These are phyloP conservation scores for Poa pratensis DNA, from an alignment of 176 grass and related monocot species.

Conservation along the genomic window DNA sequence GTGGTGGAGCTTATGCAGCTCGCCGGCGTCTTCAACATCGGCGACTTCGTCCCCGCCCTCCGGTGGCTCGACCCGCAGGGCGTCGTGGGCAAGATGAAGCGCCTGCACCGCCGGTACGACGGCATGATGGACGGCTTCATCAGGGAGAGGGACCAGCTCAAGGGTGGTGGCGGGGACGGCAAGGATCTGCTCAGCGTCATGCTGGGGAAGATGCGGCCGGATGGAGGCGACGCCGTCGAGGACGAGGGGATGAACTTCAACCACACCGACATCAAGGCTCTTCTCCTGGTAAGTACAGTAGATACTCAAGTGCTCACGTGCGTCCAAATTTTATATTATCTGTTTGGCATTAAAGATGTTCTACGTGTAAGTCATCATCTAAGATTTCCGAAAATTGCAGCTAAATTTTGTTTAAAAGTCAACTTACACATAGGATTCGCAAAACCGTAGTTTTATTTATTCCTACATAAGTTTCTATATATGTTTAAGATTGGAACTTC, in stretches of 20 bases:
- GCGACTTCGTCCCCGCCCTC: constrained; percentile 65
- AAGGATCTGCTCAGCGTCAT: constrained; percentile 48
- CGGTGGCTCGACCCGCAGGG: constrained; percentile 64
- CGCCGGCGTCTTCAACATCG: constrained; percentile 64
- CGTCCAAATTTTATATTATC: too few relatives aligned
- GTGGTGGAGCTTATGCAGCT: constrained; percentile 66
- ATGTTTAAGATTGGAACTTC: too few relatives aligned
- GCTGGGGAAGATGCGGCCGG: constrained; percentile 35
- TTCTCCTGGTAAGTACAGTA: constrained; percentile 47
- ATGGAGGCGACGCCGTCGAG: neutral
- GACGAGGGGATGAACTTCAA: constrained; percentile 42
- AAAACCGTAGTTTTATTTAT: too few relatives aligned
- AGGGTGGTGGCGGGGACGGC: neutral
- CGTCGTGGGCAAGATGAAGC: constrained; percentile 62
- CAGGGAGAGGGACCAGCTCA: constrained; percentile 30
- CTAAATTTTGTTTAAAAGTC: too few relatives aligned
- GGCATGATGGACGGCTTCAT: constrained; percentile 64
- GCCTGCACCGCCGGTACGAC: constrained; percentile 68
- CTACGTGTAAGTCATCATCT: too few relatives aligned
- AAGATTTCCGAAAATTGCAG: too few relatives aligned
- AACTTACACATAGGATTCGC: too few relatives aligned
- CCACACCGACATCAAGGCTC: constrained; percentile 66
- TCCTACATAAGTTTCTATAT: too few relatives aligned
- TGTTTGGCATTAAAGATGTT: too few relatives aligned
- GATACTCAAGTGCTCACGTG: neutral